Conservation (phyloP, 768 basidiomycete genomes). For the Calocybe indica region DNA sequence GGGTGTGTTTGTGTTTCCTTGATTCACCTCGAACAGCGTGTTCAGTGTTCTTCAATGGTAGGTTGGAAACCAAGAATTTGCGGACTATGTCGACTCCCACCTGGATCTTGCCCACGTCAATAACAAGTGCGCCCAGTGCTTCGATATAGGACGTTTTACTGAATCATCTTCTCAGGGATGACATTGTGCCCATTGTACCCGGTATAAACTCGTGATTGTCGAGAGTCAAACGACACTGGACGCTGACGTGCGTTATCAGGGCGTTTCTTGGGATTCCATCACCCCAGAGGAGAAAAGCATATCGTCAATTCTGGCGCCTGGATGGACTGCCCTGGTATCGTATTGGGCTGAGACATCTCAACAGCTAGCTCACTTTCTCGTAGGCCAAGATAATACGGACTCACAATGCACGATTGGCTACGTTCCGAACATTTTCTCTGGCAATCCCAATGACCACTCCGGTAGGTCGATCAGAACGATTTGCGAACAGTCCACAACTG, state of each 20-base stretch:
- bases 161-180: constrained; percentile 19
- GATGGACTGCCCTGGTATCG: constrained; percentile 46
- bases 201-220: constrained; percentile 14
- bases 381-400: constrained; percentile 18
- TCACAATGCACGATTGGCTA: constrained; percentile 10
- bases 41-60: constrained; percentile 6
- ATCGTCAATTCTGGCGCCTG: constrained; percentile 35
- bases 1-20: constrained; percentile 6
- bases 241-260: constrained; percentile 17
- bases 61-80: constrained; percentile 55
- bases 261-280: constrained; percentile 36
- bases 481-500: not conserved
- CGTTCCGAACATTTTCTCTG: constrained; percentile 11
- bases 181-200: constrained; percentile 34
- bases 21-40: not conserved
- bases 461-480: not conserved
- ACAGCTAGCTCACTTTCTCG: constrained; percentile 6
- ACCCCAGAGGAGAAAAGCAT: constrained; percentile 37
- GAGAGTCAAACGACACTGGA: constrained; percentile 3
- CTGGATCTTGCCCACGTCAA: constrained; percentile 45
- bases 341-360: not conserved
- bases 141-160: not conserved
- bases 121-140: constrained; percentile 31
- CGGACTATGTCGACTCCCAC: constrained; percentile 46
- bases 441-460: constrained; percentile 7